Base-by-base conservation (phyloP, 305 asterid genomes). In the Fraxinus paxiana region DNA sequence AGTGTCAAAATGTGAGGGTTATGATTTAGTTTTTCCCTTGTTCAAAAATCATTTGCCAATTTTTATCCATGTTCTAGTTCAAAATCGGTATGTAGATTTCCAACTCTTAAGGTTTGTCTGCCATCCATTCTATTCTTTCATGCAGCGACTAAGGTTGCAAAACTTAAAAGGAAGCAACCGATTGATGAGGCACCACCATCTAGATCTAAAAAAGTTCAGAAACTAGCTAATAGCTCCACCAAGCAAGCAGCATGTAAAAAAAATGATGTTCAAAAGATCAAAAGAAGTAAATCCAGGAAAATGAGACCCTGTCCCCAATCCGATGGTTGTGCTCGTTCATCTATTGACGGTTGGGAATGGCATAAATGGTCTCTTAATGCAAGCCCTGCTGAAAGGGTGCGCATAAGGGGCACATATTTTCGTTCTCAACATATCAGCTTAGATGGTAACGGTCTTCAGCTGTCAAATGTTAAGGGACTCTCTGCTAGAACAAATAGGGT, bases 401-500 rank as follows among this genome's bases (percentile, higher is more conserved):
- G 83, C 65, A 84, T 87, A 24, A 89, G 99, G 88, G 98, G 98
- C 80, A 85, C 87, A 83, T 78, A 67, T 82, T 69, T 65, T 80
- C 87, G 83, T 83, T 84, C 90, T 83, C 88, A 86, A 63, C 56
- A 82, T 82, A 70, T 81, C 76, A 85, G 79, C 79, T 74, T 86
- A 34, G 97, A 92, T 79, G 81, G 84, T 72, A 87, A 77, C 79
- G 87, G 88, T 72, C 84, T 90, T 84, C 92, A 91, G 79, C 80
- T 88, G 73, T 82, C 91, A 71, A 92, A 82, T 88, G 86, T 51
- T 34, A 96, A 96, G 90, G 97, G 95, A 78, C 91, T 92, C 78
- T 94, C 99, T 80, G 99, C 99, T 24, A 92, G 99, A 88, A 96
- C 99, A 77, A 91, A 94, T 89, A 86, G 99, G 90, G 98, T 82